phyloP scores from a whole-genome alignment of 2,329 filamentous ascomycete genomes.

The Aquanectria penicillioides region DNA sequence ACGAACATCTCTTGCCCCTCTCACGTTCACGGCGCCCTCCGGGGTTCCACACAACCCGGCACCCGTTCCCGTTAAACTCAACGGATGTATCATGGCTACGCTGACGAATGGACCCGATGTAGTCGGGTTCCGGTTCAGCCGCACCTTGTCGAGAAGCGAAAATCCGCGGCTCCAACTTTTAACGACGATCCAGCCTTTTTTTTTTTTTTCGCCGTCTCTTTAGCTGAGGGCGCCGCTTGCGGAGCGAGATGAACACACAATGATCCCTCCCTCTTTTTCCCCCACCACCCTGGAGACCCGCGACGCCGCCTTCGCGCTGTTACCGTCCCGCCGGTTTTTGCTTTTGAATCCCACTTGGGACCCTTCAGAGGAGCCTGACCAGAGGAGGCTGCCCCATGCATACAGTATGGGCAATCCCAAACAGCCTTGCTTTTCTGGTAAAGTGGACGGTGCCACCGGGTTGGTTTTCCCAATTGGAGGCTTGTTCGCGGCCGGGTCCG shows the following conservation, averaged over 20 bases:
- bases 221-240: background rate
- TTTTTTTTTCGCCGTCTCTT: background rate
- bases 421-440: too few relatives aligned
- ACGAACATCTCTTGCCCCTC: background rate
- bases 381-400: background rate
- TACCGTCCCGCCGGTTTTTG: conserved; percentile 13
- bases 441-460: too few relatives aligned
- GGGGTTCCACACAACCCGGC: background rate
- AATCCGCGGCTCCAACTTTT: too few relatives aligned
- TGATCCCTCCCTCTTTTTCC: conserved; percentile 14
- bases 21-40: background rate
- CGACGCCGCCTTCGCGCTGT: background rate
- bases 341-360: conserved; percentile 13
- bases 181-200: too few relatives aligned
- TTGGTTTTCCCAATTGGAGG: too few relatives aligned
- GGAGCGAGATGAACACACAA: conserved; percentile 25
- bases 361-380: background rate
- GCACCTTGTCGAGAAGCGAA: background rate
- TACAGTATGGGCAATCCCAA: background rate
- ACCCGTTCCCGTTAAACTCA: too few relatives aligned
- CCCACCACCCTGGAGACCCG: conserved; percentile 2
- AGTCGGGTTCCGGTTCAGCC: background rate
- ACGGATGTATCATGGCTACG: too few relatives aligned
- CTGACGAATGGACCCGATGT: too few relatives aligned
- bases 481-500: background rate